phyloP scores from a whole-genome alignment of 306 rosid species.

The Potentilla sterilis region DNA sequence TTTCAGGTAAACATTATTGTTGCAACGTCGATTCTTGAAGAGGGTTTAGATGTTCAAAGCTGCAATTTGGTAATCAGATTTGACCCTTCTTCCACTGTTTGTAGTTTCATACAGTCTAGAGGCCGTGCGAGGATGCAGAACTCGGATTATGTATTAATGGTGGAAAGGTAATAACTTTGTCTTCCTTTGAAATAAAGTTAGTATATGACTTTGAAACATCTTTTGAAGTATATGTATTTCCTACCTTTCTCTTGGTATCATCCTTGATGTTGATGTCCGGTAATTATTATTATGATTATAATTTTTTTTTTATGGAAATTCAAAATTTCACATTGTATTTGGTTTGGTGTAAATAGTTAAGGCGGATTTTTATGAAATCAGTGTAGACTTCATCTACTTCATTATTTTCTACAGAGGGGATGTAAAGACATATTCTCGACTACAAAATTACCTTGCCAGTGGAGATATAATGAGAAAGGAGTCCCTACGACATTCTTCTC shows the following conservation, averaged over 20 bases:
- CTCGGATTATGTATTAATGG: conserved; percentile 76
- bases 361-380: not conserved
- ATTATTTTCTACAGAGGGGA: conserved; percentile 56
- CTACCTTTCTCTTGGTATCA: not conserved
- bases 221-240: not conserved
- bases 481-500: conserved; percentile 54
- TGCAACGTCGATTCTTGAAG: conserved; percentile 96
- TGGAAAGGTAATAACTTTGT: conserved; percentile 47
- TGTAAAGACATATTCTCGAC: conserved; percentile 46
- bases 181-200: not conserved
- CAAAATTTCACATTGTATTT: not conserved
- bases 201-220: not conserved
- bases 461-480: conserved; percentile 73
- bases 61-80: conserved; percentile 88
- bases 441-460: conserved; percentile 56
- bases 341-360: not conserved
- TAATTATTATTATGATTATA: no score
- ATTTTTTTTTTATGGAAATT: not conserved
- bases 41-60: conserved; percentile 87
- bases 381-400: conserved; percentile 10
- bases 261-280: not conserved
- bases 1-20: conserved; percentile 77
- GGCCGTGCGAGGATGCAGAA: conserved; percentile 86
- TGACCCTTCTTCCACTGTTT: conserved; percentile 77
- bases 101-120: conserved; percentile 88